Evolutionary conservation across 2,329 filamentous ascomycete species (phyloP).

Genomic region (Tolypocladium paradoxum): DNA sequence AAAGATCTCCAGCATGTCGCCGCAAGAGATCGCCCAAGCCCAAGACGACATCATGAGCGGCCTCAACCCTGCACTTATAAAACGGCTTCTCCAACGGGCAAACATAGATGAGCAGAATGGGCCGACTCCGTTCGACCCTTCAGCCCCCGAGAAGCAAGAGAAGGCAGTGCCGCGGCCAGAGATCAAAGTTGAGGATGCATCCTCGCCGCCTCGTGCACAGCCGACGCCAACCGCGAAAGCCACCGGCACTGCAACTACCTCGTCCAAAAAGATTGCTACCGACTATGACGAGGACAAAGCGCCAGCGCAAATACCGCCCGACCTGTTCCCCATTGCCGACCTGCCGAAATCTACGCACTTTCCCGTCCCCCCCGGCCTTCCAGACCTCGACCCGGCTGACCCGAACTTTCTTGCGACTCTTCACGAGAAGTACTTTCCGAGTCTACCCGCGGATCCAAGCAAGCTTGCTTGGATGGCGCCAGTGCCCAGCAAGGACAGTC

Average conservation of each 20-base stretch:
- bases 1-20: constrained; percentile 66
- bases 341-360: constrained; percentile 46
- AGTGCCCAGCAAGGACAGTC: constrained; percentile 50
- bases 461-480: constrained; percentile 86
- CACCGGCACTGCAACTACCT: neutral
- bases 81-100: constrained; percentile 65
- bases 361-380: constrained; percentile 40
- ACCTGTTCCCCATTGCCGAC: constrained; percentile 32
- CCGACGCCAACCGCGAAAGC: constrained; percentile 1
- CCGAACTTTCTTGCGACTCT: constrained; percentile 75
- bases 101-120: constrained; percentile 56
- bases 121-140: constrained; percentile 31
- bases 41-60: constrained; percentile 69
- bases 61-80: constrained; percentile 63
- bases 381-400: constrained; percentile 73
- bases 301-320: constrained; percentile 27
- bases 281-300: constrained; percentile 31
- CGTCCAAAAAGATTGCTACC: constrained; percentile 16
- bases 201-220: constrained; percentile 10
- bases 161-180: constrained; percentile 13
- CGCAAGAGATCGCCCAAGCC: constrained; percentile 70
- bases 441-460: constrained; percentile 72
- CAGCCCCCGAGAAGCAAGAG: constrained; percentile 8
- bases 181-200: constrained; percentile 24
- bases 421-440: constrained; percentile 88